Evolutionary conservation across 805 yeast species (phyloP).

Genomic region (Saitoella complicata): DNA sequence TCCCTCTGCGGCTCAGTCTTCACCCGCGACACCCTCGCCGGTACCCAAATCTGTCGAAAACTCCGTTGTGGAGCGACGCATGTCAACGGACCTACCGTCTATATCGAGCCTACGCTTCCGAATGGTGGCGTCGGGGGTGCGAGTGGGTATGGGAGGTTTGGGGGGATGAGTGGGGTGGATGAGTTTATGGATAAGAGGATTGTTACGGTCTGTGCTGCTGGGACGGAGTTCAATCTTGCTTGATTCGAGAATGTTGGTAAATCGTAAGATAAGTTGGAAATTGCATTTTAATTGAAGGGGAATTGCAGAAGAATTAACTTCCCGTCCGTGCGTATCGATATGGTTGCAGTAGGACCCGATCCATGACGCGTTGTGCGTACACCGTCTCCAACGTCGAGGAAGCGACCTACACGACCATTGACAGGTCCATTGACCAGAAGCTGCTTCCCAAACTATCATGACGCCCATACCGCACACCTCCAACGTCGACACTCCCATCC

Average conservation of each 20-base stretch:
- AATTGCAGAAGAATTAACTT: too few species aligned
- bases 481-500: background rate
- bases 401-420: too few species aligned
- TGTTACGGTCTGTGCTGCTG: background rate
- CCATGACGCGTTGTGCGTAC: too few species aligned
- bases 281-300: too few species aligned
- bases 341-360: too few species aligned
- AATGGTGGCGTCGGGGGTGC: constrained; percentile 7
- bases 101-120: constrained; percentile 4
- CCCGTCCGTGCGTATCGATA: too few species aligned
- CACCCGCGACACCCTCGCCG: background rate
- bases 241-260: too few species aligned
- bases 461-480: too few species aligned
- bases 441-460: too few species aligned
- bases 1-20: background rate
- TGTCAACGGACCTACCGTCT: constrained; percentile 2
- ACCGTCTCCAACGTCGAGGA: too few species aligned
- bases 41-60: background rate
- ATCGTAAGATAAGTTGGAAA: too few species aligned
- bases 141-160: constrained; percentile 7
- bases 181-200: constrained; percentile 6
- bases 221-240: background rate
- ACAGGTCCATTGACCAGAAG: too few species aligned
- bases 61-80: background rate
- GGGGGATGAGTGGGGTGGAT: constrained; percentile 4